Evolutionary conservation across 352 stramenopile genomes (phyloP).

Genomic region (Phytopythium delawarense): DNA sequence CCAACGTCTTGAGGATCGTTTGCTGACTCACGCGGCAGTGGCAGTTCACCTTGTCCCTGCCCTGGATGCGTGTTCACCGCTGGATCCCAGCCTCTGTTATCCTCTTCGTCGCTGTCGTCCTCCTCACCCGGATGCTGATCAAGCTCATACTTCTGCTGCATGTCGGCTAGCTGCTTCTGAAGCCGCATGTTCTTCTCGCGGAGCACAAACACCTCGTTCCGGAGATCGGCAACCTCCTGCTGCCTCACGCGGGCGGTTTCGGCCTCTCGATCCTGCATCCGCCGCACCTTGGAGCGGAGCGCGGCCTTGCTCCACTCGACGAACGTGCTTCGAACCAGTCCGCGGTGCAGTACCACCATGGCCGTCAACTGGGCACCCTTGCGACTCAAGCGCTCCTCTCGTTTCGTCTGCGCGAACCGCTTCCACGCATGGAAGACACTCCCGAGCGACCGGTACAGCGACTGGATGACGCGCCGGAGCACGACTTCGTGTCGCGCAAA

Average conservation of each 20-base stretch:
- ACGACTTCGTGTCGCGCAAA: slow-evolving; percentile 44
- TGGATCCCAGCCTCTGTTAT: neutral
- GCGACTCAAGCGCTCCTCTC: slow-evolving; percentile 36
- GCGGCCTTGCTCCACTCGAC: slow-evolving; percentile 45
- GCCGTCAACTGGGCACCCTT: slow-evolving; percentile 51
- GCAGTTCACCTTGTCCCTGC: neutral
- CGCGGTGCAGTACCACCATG: slow-evolving; percentile 46
- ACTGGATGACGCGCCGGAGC: slow-evolving; percentile 45
- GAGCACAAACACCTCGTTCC: slow-evolving; percentile 37
- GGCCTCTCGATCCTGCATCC: slow-evolving; percentile 20
- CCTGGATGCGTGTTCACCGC: neutral
- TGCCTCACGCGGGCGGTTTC: slow-evolving; percentile 24
- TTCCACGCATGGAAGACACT: slow-evolving; percentile 58
- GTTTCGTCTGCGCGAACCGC: slow-evolving; percentile 21
- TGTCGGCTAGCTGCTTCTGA: slow-evolving; percentile 6
- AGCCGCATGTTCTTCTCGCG: slow-evolving; percentile 25
- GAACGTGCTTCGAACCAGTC: slow-evolving; percentile 42
- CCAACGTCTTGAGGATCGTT: neutral
- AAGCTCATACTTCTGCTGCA: neutral
- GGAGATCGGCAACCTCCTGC: slow-evolving; percentile 25
- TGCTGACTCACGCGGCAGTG: neutral
- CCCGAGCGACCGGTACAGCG: slow-evolving; percentile 44
- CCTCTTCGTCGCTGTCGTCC: neutral
- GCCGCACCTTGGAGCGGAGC: slow-evolving; percentile 15
- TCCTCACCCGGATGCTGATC: neutral